Base-by-base conservation (phyloP, 2,329 filamentous ascomycete genomes). In the Teratosphaeriaceae sp. region DNA sequence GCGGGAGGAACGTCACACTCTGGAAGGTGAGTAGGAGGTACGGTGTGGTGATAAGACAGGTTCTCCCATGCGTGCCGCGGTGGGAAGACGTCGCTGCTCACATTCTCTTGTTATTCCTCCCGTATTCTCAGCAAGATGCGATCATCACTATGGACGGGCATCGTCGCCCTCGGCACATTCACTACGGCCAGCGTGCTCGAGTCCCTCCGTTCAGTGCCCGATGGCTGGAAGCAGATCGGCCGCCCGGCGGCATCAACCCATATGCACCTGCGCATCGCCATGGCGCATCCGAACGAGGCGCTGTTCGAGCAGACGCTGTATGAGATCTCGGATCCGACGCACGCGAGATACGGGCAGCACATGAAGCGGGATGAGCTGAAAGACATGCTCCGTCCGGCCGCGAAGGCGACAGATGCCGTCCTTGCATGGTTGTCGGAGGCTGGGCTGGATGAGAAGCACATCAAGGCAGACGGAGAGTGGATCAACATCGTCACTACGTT, bases 391-490 rank as follows among this genome's bases (percentile, higher is more conserved):
- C 67, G 68, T 48, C 78, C 78, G 2, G 61, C 68, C 1, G 65
- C 74, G 2, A 67, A 78, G 48, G 71, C 75, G 1, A 56, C 72
- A 11, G 58, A 71, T 24, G 65, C 74, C 18, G 71, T 80, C 8
- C 70, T 74, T 41, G 70, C 75, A 38, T 80, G 76, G 76, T 66
- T 81, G 13, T 59, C 59, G 21, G 71, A 73, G 47, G 71, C 76
- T 58, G 75, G 70, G 38, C 68, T 80, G 34, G 56, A 59, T 13
- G 49, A 58, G 11, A 56, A 62, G 6, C 53, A 63, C 40, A 73
- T 76, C 58, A 75, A 66, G 52, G 64, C 73, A 0, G 73, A 76
- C 29, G 74, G 72, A 53, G 77, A 80, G 50, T 80, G 75, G 73
- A 69, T 80, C 47, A 70, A 68, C 13, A 63, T 79, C 3, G 61